Evolutionary conservation across 2,329 filamentous ascomycete species (phyloP).

Genomic region (Trichophyton rubrum): DNA sequence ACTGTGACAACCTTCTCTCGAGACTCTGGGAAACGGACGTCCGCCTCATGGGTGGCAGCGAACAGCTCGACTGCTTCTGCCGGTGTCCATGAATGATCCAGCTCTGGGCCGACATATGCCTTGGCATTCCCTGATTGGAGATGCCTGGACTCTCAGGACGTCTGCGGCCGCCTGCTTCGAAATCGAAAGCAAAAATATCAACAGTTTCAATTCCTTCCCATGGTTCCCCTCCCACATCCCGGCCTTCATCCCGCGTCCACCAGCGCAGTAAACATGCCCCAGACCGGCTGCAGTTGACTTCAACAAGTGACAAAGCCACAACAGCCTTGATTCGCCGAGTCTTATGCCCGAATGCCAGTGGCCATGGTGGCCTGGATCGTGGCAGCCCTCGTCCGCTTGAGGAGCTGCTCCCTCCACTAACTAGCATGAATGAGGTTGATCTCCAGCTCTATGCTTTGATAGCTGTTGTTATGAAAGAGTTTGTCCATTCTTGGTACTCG

Average conservation of each 20-base stretch:
- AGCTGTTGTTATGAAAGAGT: conserved; percentile 78
- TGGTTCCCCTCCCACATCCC: conserved; percentile 20
- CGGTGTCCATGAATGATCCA: not conserved
- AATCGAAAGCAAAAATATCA: conserved; percentile 13
- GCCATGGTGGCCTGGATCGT: conserved; percentile 36
- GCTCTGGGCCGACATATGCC: not conserved
- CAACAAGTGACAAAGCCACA: conserved; percentile 66
- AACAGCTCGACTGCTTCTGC: not conserved
- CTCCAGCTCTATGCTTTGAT: conserved; percentile 86
- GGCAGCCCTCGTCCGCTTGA: conserved; percentile 58
- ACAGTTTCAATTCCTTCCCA: conserved; percentile 20
- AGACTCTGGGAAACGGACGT: too few species aligned
- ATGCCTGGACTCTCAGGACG: conserved; percentile 27
- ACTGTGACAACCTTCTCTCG: not conserved
- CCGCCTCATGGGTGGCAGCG: not conserved
- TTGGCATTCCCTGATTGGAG: conserved; percentile 18
- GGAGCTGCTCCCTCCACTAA: conserved; percentile 76
- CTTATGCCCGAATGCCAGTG: conserved; percentile 55
- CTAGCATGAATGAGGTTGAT: conserved; percentile 88
- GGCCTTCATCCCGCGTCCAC: conserved; percentile 22
- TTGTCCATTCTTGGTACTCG: conserved; percentile 83
- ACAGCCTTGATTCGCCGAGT: conserved; percentile 67
- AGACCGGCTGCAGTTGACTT: conserved; percentile 27
- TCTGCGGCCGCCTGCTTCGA: conserved; percentile 23
- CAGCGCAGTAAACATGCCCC: conserved; percentile 15